phyloP scores from a whole-genome alignment of 2,329 filamentous ascomycete genomes.

The Paracoccidioides brasiliensis region DNA sequence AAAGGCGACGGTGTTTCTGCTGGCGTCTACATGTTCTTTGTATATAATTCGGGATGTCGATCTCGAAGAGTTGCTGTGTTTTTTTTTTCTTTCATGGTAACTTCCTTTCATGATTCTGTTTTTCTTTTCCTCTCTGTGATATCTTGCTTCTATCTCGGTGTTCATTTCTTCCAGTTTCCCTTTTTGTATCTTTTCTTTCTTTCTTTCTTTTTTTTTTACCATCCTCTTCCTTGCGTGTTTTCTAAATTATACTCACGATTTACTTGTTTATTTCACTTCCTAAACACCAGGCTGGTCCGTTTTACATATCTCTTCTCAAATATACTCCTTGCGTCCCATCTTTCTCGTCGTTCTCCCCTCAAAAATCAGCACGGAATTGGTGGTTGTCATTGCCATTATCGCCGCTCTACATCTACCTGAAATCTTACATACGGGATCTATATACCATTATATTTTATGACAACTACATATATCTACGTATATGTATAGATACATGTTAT shows the following conservation, averaged over 20 bases:
- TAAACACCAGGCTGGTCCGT: constrained; percentile 6
- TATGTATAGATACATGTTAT: constrained; percentile 3
- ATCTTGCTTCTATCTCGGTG: background rate
- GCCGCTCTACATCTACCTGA: background rate
- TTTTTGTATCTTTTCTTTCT: background rate
- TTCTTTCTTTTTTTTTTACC: background rate
- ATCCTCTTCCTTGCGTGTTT: background rate
- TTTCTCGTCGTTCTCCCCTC: too few species aligned
- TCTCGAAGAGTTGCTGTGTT: background rate
- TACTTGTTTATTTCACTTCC: background rate
- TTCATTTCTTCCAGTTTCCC: background rate
- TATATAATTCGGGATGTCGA: background rate
- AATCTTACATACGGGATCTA: too few species aligned
- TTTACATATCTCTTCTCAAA: background rate
- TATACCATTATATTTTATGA: too few species aligned
- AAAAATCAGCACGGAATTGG: too few species aligned
- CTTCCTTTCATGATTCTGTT: background rate
- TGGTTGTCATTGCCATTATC: constrained; percentile 4
- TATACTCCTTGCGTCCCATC: too few species aligned
- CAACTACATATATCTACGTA: constrained; percentile 7
- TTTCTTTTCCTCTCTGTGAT: background rate
- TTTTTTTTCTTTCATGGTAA: background rate
- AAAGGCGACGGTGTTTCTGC: background rate
- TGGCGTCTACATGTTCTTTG: background rate
- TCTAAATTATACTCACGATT: background rate